Conservation (phyloP, 106 monocot species). For the Acorus calamus region DNA sequence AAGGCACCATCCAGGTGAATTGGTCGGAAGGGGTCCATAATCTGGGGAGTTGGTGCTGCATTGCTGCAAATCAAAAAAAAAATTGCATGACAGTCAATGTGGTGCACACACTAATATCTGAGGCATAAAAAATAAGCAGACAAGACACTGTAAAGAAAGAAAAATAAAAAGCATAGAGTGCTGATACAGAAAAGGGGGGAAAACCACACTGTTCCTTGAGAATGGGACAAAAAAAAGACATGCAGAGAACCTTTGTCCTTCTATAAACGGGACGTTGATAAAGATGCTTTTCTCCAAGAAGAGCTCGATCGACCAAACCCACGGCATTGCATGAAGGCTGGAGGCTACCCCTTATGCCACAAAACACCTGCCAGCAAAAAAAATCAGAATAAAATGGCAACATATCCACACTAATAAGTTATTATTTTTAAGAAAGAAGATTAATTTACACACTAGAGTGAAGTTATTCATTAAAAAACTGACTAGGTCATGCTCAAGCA, state of each 20-base stretch:
- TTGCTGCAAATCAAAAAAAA: slow-evolving; percentile 29
- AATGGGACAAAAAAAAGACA: neutral
- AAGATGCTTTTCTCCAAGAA: slow-evolving; percentile 81
- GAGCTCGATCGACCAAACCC: slow-evolving; percentile 66
- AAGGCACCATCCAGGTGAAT: slow-evolving; percentile 80
- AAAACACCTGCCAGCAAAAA: slow-evolving; percentile 48
- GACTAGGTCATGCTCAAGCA: no score
- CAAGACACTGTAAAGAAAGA: neutral
- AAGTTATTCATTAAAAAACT: no score
- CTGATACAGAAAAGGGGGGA: neutral
- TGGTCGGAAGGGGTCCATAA: slow-evolving; percentile 81
- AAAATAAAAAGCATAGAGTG: neutral
- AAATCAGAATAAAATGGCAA: slow-evolving; percentile 1
- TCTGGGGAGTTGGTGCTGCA: slow-evolving; percentile 90
- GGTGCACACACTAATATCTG: no score
- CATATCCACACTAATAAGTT: neutral
- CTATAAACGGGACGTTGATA: slow-evolving; percentile 76
- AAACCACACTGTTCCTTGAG: neutral
- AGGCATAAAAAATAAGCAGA: no score
- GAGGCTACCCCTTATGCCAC: slow-evolving; percentile 65
- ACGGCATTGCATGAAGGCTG: slow-evolving; percentile 94
- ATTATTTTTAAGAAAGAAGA: no score
- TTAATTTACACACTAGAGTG: no score
- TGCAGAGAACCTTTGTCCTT: slow-evolving; percentile 70
- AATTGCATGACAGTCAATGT: neutral